Evolutionary conservation across 2,329 filamentous ascomycete species (phyloP), one percentile per base, ranked within the genome.

Genomic region (Emergomyces africanus): DNA sequence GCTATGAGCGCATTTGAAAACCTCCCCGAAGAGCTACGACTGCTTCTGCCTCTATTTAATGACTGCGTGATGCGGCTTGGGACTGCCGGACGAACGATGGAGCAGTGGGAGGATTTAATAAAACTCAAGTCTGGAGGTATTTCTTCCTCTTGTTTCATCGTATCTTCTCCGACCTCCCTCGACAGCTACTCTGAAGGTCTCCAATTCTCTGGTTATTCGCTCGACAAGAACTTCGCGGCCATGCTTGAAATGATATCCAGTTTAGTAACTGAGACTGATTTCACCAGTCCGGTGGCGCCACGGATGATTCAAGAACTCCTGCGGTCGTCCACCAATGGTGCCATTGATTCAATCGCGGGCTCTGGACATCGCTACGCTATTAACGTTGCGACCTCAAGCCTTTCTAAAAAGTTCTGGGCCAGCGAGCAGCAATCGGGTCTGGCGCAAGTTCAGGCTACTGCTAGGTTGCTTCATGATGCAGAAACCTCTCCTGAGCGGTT

Each of bases 51-150:
- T 0, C 77, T 99, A 0, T 97, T 97, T 70, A 90, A 89, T 15
- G 91, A 96, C 69, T 86, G 88, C 42, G 85, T 99, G 62, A 94
- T 96, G 88, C 87, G 94, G 23, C 81, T 99, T 9, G 94, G 94
- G 15, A 99, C 92, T 2, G 88, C 87, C 66, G 83, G 85, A 61
- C 88, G 88, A 79, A 85, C 85, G 0, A 96, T 96, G 87, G 94
- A 96, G 71, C 86, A 96, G 71, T 82, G 97, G 57, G 94, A 99
- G 72, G 94, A 97, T 68, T 75, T 91, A 59, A 96, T 99, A 72
- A 97, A 97, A 72, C 81, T 97, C 35, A 95, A 95, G 76, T 97
- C 94, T 1, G 94, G 94, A 23, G 94, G 94, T 10, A 83, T 99
- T 42, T 88, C 86, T 2, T 85, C 95, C 18, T 85, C 87, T 1